Evolutionary conservation across 106 monocot genomes (phyloP).

Genomic region (Allium cepa): DNA sequence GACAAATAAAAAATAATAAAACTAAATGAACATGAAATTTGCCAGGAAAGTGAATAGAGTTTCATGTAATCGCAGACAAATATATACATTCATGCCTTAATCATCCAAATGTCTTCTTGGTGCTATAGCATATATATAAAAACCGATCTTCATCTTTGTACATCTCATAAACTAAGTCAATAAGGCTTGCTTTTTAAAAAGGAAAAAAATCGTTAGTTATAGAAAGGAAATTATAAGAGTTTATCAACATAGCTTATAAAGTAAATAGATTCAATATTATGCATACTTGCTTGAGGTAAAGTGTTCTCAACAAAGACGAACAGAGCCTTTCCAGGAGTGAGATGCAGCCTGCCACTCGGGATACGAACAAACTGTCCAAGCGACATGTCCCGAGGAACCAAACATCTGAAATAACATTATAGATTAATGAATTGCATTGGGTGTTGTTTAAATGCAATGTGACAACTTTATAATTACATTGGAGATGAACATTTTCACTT

Average conservation of each 20-base stretch:
- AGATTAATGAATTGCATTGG: background rate
- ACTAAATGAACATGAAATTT: too few relatives aligned
- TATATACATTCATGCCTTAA: too few relatives aligned
- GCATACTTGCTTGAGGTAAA: conserved; percentile 67
- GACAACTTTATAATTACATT: too few relatives aligned
- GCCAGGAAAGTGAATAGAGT: too few relatives aligned
- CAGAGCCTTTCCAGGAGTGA: conserved; percentile 71
- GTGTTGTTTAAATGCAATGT: too few relatives aligned
- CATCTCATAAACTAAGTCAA: conserved; percentile 34
- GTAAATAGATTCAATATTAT: background rate
- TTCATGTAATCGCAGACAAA: too few relatives aligned
- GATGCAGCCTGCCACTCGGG: conserved; percentile 55
- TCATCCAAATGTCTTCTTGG: conserved; percentile 56
- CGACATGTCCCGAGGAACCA: conserved; percentile 81
- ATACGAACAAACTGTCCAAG: conserved; percentile 85
- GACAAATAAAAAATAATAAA: too few relatives aligned
- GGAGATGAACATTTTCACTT: too few relatives aligned
- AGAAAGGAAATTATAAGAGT: too few relatives aligned
- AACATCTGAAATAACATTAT: conserved; percentile 30
- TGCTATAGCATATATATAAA: conserved; percentile 67
- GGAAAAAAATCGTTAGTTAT: too few relatives aligned
- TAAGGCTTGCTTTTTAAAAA: conserved; percentile 9
- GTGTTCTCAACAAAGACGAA: conserved; percentile 87
- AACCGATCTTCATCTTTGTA: conserved; percentile 61
- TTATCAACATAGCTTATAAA: too few relatives aligned